Evolutionary conservation across 805 yeast genomes (phyloP).

Genomic region (Sugiyamaella qingdaonensis): DNA sequence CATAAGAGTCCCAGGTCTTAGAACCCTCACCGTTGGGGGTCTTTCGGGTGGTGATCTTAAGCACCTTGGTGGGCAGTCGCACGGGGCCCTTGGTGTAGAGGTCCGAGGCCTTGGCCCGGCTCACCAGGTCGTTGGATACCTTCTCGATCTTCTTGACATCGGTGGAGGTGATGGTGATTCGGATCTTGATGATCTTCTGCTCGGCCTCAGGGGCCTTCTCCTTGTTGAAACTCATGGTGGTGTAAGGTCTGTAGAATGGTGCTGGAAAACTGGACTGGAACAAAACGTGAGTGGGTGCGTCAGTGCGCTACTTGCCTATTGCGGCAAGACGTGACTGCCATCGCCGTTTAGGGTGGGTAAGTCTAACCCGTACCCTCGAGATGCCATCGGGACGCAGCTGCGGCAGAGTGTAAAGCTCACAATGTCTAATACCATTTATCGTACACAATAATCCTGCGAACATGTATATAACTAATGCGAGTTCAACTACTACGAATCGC

Average conservation of each 20-base stretch:
- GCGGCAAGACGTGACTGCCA: slow-evolving; percentile 1
- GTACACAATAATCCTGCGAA: too few species aligned
- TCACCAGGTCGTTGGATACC: slow-evolving; percentile 85
- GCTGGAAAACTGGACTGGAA: not conserved
- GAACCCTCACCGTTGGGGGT: slow-evolving; percentile 99
- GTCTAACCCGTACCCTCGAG: not conserved
- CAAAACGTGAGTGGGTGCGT: slow-evolving; percentile 4
- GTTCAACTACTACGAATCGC: too few species aligned
- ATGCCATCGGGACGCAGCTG: too few species aligned
- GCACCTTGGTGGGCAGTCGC: slow-evolving; percentile 99
- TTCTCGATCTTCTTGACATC: slow-evolving; percentile 97
- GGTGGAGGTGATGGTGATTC: slow-evolving; percentile 98
- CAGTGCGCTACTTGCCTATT: not conserved
- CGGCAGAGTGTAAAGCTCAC: too few species aligned
- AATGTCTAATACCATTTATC: too few species aligned
- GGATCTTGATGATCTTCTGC: slow-evolving; percentile 89
- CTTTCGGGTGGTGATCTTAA: slow-evolving; percentile 98
- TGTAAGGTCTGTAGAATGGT: not conserved
- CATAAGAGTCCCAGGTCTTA: slow-evolving; percentile 99
- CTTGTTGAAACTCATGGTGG: slow-evolving; percentile 42
- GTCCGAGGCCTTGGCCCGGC: slow-evolving; percentile 77
- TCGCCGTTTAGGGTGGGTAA: too few species aligned
- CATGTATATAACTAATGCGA: too few species aligned
- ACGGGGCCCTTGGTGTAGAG: slow-evolving; percentile 98
- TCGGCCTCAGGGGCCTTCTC: slow-evolving; percentile 82